Base-by-base conservation (phyloP, 2,329 filamentous ascomycete genomes). In the Curvularia verruculosa region DNA sequence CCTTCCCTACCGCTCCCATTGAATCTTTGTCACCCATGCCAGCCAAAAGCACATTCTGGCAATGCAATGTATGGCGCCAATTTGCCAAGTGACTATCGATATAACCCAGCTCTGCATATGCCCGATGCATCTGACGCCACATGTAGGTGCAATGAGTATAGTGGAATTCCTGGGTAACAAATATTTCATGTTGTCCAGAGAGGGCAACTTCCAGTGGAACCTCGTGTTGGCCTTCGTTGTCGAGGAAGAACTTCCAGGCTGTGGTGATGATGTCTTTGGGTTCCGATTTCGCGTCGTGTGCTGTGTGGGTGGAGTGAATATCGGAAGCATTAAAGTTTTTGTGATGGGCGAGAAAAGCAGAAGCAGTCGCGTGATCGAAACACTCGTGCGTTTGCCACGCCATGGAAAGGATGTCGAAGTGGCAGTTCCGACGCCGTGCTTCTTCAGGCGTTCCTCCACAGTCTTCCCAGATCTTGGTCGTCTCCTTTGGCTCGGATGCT, bases 101-200 rank as follows among this genome's bases (percentile, higher is more conserved):
- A 8, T 43, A 43, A 12, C 40, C 40, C 13, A 43, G 40, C 23
- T 26, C 40, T 26, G 40, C 40, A 8, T 43, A 43, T 9, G 40
- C 40, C 13, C 40, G 40, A 21, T 43, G 40, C 40, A 43, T 43
- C 40, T 43, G 40, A 5, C 40, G 40, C 40, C 40, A 43, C 40
- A 43, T 43, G 23, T 43, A 43, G 7, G 40, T 43, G 23, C 40
- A 43, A 26, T 43, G 40, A 12, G 40, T 43, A n/a, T 43, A 43
- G 26, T 43, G 40, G 21, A 24, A 43, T n/a, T 43, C 40, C n/a
- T 43, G 40, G 8, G 40, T 43, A 43, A 43, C 40, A 5, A 24
- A 26, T 12, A 43, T 24, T n/a, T 13, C 5, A 8, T 43, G 40
- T n/a, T 43, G 12, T 43, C 40, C 40, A 43, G 40, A 26, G 3